These are phyloP conservation scores for Claviceps maximensis DNA, from an alignment of 2,329 filamentous ascomycete species.

Conservation along the genomic window DNA sequence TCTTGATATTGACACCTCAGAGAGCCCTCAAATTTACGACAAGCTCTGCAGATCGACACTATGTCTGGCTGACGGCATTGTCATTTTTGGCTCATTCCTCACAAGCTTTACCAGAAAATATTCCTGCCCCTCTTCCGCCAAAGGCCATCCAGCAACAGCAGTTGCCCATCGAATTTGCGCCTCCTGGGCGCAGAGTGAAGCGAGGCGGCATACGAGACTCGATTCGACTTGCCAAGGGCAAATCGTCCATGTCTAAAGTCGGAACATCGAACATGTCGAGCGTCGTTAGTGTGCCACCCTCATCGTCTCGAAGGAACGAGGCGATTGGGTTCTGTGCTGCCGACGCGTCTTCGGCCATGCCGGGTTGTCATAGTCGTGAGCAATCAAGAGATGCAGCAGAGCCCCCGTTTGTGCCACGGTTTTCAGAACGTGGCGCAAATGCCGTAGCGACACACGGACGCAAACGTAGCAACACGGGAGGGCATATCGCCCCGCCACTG, in stretches of 20 bases:
- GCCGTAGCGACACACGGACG: slow-evolving; percentile 48
- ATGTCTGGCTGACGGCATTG: slow-evolving; percentile 85
- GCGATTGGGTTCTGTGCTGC: slow-evolving; percentile 23
- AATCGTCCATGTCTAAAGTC: slow-evolving; percentile 36
- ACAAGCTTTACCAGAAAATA: slow-evolving; percentile 64
- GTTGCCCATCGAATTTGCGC: slow-evolving; percentile 35
- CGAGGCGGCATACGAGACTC: slow-evolving; percentile 65
- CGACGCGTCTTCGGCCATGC: slow-evolving; percentile 26
- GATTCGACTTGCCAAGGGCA: slow-evolving; percentile 73
- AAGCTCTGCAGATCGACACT: slow-evolving; percentile 69
- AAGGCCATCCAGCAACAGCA: slow-evolving; percentile 21
- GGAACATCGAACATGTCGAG: slow-evolving; percentile 38
- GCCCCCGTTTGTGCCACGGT: slow-evolving; percentile 59
- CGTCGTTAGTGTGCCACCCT: slow-evolving; percentile 23
- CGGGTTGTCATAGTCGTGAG: slow-evolving; percentile 29
- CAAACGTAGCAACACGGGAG: slow-evolving; percentile 81
- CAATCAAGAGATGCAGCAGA: slow-evolving; percentile 49
- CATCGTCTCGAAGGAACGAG: slow-evolving; percentile 25
- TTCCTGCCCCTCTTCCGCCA: slow-evolving; percentile 38
- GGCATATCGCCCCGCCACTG: slow-evolving; percentile 54
- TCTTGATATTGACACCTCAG: slow-evolving; percentile 85
- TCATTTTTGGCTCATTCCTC: slow-evolving; percentile 90
- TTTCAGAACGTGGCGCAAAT: slow-evolving; percentile 42
- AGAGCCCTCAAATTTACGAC: slow-evolving; percentile 94
- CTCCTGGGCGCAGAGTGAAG: slow-evolving; percentile 33